Evolutionary conservation across 306 rosid genomes (phyloP).

Genomic region (Casuarina glauca): DNA sequence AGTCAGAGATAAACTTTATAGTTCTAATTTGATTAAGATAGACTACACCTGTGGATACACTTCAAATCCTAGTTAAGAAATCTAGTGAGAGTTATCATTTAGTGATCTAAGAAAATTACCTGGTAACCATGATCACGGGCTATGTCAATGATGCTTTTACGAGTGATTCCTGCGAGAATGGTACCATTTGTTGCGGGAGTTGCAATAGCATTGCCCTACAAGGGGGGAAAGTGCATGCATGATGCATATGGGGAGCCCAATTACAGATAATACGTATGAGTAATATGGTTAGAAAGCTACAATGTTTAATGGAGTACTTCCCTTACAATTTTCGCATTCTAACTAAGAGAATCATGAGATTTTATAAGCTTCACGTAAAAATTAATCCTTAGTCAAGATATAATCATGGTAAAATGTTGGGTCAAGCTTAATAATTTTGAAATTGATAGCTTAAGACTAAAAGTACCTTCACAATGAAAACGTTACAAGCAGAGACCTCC

Average conservation of each 20-base stretch:
- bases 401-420: background rate
- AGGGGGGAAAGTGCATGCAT: conserved; percentile 4
- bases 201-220: conserved; percentile 60
- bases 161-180: conserved; percentile 75
- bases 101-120: conserved; percentile 36
- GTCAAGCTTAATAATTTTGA: background rate
- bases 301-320: background rate
- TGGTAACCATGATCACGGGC: conserved; percentile 74
- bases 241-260: background rate
- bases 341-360: background rate
- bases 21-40: too few relatives aligned
- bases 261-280: conserved; percentile 2
- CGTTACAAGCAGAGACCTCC: conserved; percentile 91
- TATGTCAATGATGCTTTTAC: conserved; percentile 75
- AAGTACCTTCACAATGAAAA: conserved; percentile 77
- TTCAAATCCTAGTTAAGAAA: too few relatives aligned
- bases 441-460: background rate
- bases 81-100: background rate
- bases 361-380: background rate
- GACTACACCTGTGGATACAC: too few relatives aligned
- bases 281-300: background rate
- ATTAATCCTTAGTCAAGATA: background rate
- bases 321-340: background rate
- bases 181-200: conserved; percentile 83
- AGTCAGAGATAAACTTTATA: too few relatives aligned